Base-by-base conservation (phyloP, 2,329 filamentous ascomycete genomes). In the Endothia cerciana region DNA sequence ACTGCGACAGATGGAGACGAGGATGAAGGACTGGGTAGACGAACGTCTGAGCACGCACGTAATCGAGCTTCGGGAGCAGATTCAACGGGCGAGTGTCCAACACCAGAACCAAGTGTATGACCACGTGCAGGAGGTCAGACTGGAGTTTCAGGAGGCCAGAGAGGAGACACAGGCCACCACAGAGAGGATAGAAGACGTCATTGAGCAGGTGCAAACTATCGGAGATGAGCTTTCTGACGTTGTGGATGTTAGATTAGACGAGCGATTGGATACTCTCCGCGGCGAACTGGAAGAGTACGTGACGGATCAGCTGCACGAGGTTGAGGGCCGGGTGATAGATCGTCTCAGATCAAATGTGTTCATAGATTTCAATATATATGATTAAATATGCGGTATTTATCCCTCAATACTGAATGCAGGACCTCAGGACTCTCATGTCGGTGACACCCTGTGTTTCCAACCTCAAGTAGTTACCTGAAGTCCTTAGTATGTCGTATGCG, bases 301-400 rank as follows among this genome's bases (percentile, higher is more conserved):
- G n/a, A 28, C 53, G n/a, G 61, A 63, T 7, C 40, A 63, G 30
- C n/a, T 63, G 19, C 19, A 28, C 10, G 51, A 63, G 38, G 61
- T 30, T 1, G 45, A 63, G 22, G 53, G 43, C 28, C 51, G 61
- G 22, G 47, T 63, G n/a, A 51, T 63, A 40, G 61, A 63, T 47
- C 61, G 47, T 19, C 33, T 63, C 22, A 33, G 61, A 25, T 47
- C 49, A 8, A 63, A 57, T 28, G 61, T 63, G 17, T 63, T 40
- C 13, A 63, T 63, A 63, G 61, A 63, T 45, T 63, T 63, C 28
- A 63, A 63, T 56, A 57, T 63, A 49, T 63, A 63, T 28, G 61
- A 63, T n/a, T 63, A 63, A 36, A 11, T 30, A 28, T 30, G 6
- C 45, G 22, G 25, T 6, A 5, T 13, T 11, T 5, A 47, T 19